Evolutionary conservation across 1,284 basidiomycete species (phyloP).

Genomic region (Pseudozyma thailandica): DNA sequence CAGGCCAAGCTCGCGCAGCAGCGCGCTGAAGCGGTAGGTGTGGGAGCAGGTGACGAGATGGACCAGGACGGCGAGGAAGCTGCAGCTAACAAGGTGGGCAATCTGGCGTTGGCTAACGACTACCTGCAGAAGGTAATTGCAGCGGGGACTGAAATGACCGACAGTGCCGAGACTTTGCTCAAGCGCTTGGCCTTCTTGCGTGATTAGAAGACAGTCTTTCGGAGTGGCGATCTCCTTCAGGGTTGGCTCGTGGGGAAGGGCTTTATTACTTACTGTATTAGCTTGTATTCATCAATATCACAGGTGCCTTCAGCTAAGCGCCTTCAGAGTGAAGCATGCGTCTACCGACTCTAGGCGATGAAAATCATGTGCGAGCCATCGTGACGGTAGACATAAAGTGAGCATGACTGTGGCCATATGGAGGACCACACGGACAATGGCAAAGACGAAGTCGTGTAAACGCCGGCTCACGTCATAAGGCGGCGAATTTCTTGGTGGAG

Average conservation of each 20-base stretch:
- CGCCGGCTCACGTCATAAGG: conserved; percentile 14
- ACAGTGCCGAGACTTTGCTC: conserved; percentile 62
- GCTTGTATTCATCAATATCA: no score
- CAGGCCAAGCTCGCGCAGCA: conserved; percentile 19
- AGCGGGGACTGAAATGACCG: conserved; percentile 61
- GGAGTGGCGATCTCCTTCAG: not conserved
- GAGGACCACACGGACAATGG: no score
- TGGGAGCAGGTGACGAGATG: conserved; percentile 16
- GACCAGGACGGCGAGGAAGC: conserved; percentile 23
- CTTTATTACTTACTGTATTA: no score
- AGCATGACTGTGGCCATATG: no score
- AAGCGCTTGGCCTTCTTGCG: conserved; percentile 56
- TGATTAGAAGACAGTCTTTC: conserved; percentile 14
- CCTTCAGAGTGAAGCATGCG: no score
- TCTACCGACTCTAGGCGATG: no score
- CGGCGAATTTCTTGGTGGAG: not conserved
- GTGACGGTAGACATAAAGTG: no score
- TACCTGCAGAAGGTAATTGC: conserved; percentile 65
- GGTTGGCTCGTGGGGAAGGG: not conserved
- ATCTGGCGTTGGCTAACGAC: conserved; percentile 60
- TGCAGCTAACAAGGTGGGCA: conserved; percentile 33
- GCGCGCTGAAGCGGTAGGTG: conserved; percentile 9
- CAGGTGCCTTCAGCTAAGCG: no score
- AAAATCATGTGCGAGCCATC: no score
- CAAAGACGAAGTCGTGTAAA: no score